Base-by-base conservation (phyloP, 2,329 filamentous ascomycete species). In the Verticillium tricorpus region DNA sequence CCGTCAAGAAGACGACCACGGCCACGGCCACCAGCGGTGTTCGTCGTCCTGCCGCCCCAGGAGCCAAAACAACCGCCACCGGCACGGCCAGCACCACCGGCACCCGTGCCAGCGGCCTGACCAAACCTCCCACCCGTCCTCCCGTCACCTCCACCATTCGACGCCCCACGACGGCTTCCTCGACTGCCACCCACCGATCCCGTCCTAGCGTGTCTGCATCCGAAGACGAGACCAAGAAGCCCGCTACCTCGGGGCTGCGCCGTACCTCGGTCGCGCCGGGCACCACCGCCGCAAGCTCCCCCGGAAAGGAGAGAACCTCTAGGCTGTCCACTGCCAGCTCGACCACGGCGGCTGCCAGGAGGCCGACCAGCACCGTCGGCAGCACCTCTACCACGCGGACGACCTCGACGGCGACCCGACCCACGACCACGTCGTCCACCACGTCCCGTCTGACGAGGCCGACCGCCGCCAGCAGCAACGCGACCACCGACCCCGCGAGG, bases 121-220 rank as follows among this genome's bases (percentile, higher is more conserved):
- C 68, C 73, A 83, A 83, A 70, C 80, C 80, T 50, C 78, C 80
- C 1, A 80, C 80, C 22, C 80, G 81, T 2, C 77, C 81, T 52
- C 74, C 79, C n/a, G 67, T 71, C 1, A 73, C 73, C 19, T 69
- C 76, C 50, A 75, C 74, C 59, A 71, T 67, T 34, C 68, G 67
- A 65, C 63, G 34, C 57, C 58, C 63, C 40, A 67, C 73, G 65
- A 68, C 73, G 63, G 69, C 72, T 37, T 73, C 77, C 39, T 72
- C 78, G 4, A 68, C 73, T n/a, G 68, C 76, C 45, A 76, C 70
- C 64, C 81, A 83, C 69, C 77, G 74, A 65, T 77, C 79, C 56
- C 78, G 78, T n/a, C 74, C 80, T 39, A 80, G 77, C 58, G 73
- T 80, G 59, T 82, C 81, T 63, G 76, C 78, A 58, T 81, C 80